Evolutionary conservation across 495 filamentous ascomycete genomes (phyloP).

Genomic region (Penicillium malachiteum): DNA sequence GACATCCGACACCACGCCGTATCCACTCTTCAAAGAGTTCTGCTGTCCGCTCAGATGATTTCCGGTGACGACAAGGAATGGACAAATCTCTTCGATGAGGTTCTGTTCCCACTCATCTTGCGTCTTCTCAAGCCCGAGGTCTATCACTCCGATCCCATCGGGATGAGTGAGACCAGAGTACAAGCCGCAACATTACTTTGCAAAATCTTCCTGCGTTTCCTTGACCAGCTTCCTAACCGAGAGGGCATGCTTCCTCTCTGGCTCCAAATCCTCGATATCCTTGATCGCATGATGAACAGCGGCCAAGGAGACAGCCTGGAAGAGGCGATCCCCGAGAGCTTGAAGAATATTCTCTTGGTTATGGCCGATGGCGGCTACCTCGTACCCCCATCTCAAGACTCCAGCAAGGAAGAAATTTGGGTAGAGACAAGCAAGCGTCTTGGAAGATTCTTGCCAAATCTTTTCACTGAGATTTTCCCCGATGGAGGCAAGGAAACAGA

Average conservation of each 20-base stretch:
- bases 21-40: slow-evolving; percentile 78
- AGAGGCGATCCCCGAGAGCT: slow-evolving; percentile 75
- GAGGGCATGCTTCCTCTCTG: slow-evolving; percentile 93
- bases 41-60: slow-evolving; percentile 77
- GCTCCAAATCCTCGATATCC: slow-evolving; percentile 88
- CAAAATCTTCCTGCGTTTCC: slow-evolving; percentile 94
- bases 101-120: slow-evolving; percentile 90
- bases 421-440: slow-evolving; percentile 79
- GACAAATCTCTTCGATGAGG: slow-evolving; percentile 91
- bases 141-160: slow-evolving; percentile 84
- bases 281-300: slow-evolving; percentile 95
- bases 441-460: slow-evolving; percentile 81
- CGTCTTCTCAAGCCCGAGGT: slow-evolving; percentile 92
- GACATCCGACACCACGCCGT: slow-evolving; percentile 89
- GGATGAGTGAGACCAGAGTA: slow-evolving; percentile 94
- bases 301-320: slow-evolving; percentile 81
- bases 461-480: slow-evolving; percentile 57
- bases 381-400: slow-evolving; percentile 56
- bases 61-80: slow-evolving; percentile 81
- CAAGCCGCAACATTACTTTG: slow-evolving; percentile 88
- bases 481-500: slow-evolving; percentile 25
- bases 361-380: slow-evolving; percentile 91
- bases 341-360: slow-evolving; percentile 96
- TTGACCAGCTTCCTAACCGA: slow-evolving; percentile 78
- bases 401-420: slow-evolving; percentile 53